phyloP scores from a whole-genome alignment of 2,329 filamentous ascomycete species.

The Celoporthe dispersa region DNA sequence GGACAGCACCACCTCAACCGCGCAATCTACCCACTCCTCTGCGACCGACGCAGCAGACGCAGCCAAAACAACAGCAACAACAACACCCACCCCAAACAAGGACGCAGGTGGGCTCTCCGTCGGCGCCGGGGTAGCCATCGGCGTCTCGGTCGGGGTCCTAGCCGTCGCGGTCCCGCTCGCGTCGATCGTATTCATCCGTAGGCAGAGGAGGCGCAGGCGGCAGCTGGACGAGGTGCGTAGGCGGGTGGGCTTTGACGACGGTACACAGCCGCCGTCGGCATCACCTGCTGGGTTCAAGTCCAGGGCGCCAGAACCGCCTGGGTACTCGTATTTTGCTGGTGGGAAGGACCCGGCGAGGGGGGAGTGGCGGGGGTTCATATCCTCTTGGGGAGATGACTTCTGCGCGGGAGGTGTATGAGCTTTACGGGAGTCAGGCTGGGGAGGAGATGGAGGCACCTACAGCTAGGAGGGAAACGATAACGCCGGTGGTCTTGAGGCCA shows the following conservation, averaged over 20 bases:
- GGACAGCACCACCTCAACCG: not conserved
- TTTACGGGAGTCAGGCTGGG: slow-evolving; percentile 2
- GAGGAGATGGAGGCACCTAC: not conserved
- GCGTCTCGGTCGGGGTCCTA: slow-evolving; percentile 5
- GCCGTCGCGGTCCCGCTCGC: slow-evolving; percentile 1
- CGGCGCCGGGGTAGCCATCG: not conserved
- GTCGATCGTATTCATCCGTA: not conserved
- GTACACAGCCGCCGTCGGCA: not conserved
- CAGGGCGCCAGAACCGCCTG: not conserved
- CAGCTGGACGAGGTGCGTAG: not conserved
- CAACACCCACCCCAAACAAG: not conserved
- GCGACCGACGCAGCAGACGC: not conserved
- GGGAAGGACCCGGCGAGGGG: not conserved
- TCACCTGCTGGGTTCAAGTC: not conserved
- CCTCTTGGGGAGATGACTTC: not conserved
- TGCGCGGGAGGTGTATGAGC: not conserved
- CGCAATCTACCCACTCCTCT: not conserved
- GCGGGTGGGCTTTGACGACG: not conserved
- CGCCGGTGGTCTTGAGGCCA: not conserved
- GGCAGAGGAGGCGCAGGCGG: not conserved
- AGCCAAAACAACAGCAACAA: not conserved
- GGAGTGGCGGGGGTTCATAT: not conserved
- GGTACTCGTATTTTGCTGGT: not conserved
- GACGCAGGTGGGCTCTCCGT: not conserved
- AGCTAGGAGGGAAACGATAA: not conserved